Evolutionary conservation across 2,329 filamentous ascomycete genomes (phyloP).

Genomic region (Corynespora cassiicola): DNA sequence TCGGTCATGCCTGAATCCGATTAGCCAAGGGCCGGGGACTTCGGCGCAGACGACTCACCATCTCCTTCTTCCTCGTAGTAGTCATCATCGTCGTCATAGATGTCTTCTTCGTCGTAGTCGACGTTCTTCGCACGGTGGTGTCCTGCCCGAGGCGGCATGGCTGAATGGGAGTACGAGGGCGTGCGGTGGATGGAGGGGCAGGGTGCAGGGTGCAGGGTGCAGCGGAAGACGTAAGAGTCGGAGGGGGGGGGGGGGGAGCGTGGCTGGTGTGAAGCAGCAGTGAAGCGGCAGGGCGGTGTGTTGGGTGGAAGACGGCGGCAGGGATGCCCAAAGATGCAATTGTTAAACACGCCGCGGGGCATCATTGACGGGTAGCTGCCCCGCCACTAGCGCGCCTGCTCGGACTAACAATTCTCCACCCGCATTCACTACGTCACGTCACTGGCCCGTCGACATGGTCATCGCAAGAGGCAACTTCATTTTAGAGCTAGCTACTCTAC

Average conservation of each 20-base stretch:
- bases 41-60: slow-evolving; percentile 27
- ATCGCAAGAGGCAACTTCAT: slow-evolving; percentile 1
- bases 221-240: not conserved
- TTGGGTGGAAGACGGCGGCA: too few species aligned
- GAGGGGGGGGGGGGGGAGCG: not conserved
- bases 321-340: too few species aligned
- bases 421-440: too few species aligned
- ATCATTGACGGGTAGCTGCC: too few species aligned
- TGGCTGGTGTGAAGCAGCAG: not conserved
- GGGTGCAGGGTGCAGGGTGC: slow-evolving; percentile 1
- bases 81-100: slow-evolving; percentile 59
- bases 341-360: too few species aligned
- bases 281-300: too few species aligned
- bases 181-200: not conserved
- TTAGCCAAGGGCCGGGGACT: too few species aligned
- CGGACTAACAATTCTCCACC: too few species aligned
- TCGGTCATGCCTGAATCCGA: slow-evolving; percentile 25
- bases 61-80: slow-evolving; percentile 49
- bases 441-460: slow-evolving; percentile 27
- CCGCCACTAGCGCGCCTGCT: too few species aligned
- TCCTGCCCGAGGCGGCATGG: slow-evolving; percentile 45
- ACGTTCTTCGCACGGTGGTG: slow-evolving; percentile 55
- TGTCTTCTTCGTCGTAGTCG: slow-evolving; percentile 58
- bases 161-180: slow-evolving; percentile 1
- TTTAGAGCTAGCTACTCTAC: slow-evolving; percentile 5